A percentile compares a stretch with the other conserved stretches of the same genome.
phyloP scores from a whole-genome alignment of 306 rosid genomes.

The Coriaria nepalensis region DNA sequence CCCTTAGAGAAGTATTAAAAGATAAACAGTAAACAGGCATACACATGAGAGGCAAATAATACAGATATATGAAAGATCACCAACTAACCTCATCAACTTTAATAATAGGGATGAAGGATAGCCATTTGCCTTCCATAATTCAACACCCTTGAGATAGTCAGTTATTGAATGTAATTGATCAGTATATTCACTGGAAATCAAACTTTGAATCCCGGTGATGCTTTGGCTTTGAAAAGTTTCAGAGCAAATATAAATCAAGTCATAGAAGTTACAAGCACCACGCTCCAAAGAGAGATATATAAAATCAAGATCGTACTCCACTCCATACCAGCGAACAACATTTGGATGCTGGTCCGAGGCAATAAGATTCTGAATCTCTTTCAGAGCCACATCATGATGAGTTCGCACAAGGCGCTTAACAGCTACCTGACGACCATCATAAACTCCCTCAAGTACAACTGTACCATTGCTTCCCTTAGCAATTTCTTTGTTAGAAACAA shows the following conservation, averaged over 20 bases:
- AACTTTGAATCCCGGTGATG: constrained; percentile 17
- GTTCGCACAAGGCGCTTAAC: constrained; percentile 75
- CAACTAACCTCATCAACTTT: constrained; percentile 65
- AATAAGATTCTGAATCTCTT: constrained; percentile 71
- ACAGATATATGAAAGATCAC: neutral
- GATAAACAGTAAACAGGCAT: too few species aligned
- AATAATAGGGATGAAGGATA: constrained; percentile 39
- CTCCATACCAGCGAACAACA: constrained; percentile 76
- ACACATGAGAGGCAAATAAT: neutral
- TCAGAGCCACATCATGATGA: constrained; percentile 55
- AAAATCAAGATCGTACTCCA: constrained; percentile 73
- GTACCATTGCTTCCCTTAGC: constrained; percentile 90
- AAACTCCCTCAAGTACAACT: constrained; percentile 58
- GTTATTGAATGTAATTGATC: constrained; percentile 23
- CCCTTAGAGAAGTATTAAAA: too few species aligned
- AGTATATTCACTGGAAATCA: constrained; percentile 16
- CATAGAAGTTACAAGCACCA: constrained; percentile 55
- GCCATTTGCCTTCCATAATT: constrained; percentile 45
- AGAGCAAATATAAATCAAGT: constrained; percentile 35
- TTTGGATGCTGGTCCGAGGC: constrained; percentile 71
- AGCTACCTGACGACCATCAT: constrained; percentile 70
- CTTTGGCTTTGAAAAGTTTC: constrained; percentile 13
- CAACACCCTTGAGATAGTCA: constrained; percentile 19
- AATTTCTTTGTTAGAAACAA: constrained; percentile 50
- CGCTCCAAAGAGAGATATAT: constrained; percentile 69